Base-by-base conservation (phyloP, 495 filamentous ascomycete genomes). In the Penicillium cosmopolitanum region DNA sequence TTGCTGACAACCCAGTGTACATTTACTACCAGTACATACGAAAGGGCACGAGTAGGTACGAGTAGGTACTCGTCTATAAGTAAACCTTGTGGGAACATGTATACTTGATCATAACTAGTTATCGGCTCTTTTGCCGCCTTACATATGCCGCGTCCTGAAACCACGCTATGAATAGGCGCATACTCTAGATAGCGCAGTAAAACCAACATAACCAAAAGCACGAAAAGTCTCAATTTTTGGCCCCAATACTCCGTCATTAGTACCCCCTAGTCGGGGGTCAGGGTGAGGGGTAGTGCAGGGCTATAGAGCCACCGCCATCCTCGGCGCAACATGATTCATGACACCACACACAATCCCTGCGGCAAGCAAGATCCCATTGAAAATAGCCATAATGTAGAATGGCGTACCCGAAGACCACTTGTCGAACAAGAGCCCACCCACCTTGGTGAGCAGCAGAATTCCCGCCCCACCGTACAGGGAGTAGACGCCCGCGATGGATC, bases 401-500 rank as follows among this genome's bases (percentile, higher is more conserved):
- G 95, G 95, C 42, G 90, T 86, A 2, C 89, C 88, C 4, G 78
- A 79, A 5, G 85, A 85, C 54, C 85, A 67, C 21, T 61, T 72
- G 72, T 97, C 93, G 67, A 96, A 97, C 47, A 96, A 69, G 23
- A 84, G 80, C 0, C 95, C 95, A n/a, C 95, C 95, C 15, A 93
- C 69, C 73, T 98, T 98, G 19, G 95, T 98, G 25, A 98, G 79
- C 2, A 97, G 72, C 51, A 98, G 67, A 33, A 98, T 98, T 0
- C 93, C 95, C 0, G 86, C 87, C n/a, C 94, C 95, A 12, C 95
- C 95, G 55, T 87, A 90, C 56, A 96, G 83, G 53, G 89, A 93
- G 66, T 98, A 98, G 1, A 97, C 87, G 0, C 95, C 95, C 10
- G 95, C 93, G 60, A 98, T 96, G 3, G 88, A 91, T 1, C 95